Base-by-base conservation (phyloP, 2,329 filamentous ascomycete genomes). In the Penicillium sp. region DNA sequence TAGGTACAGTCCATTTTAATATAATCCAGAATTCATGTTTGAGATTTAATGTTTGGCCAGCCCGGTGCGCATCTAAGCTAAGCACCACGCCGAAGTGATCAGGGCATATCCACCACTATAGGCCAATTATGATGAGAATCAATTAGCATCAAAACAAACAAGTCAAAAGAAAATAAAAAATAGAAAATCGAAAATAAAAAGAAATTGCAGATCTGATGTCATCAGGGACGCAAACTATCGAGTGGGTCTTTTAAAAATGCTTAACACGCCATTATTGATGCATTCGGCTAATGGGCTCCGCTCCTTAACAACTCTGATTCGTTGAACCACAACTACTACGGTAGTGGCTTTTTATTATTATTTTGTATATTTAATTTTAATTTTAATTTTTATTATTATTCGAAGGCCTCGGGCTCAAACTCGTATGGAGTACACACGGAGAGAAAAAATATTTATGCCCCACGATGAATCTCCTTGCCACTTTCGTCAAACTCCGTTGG, bases 251-350 rank as follows among this genome's bases (percentile, higher is more conserved):
- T 5, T 39, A 53, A 52, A 59, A 66, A 72, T 70, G 69, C 68
- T 71, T 72, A 69, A 66, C 62, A 56, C 47, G 63, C 51, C 58
- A 55, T 67, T 57, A 66, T 68, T 67, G 68, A 71, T 68, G 69
- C 67, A 67, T 69, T 44, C 68, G 63, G 61, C 53, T 26, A 16
- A 37, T 11, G 53, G 55, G 18, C 58, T 54, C 59, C 60, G 38
- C 55, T 64, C 59, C 57, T 64, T 61, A 43, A 34, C 53, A 56
- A 57, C 22, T 48, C 55, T 60, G 57, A 63, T 62, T 58, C 57
- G 59, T 39, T 44, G 50, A 44, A 58, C 57, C 60, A 49, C 29
- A 32, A 9, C 14, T 13, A 32, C 20, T 52, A 31, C 22, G 14
- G 54, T 5, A 18, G 42, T 24, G 31, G 29, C 8, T n/a, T 16